phyloP scores from a whole-genome alignment of 2,329 filamentous ascomycete species.

The Neonectria punicea region DNA sequence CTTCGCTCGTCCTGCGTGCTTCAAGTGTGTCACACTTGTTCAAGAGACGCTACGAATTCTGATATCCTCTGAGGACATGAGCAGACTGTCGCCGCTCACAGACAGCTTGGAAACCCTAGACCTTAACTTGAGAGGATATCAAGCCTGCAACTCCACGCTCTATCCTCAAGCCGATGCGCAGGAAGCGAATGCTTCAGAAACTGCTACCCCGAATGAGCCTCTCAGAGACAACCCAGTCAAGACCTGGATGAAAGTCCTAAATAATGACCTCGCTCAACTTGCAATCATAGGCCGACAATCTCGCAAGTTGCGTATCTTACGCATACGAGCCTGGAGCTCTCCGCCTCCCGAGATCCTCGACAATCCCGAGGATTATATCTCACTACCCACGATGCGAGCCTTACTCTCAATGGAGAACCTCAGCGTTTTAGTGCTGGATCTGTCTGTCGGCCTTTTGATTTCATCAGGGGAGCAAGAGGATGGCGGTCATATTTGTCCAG shows the following conservation, averaged over 20 bases:
- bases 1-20: slow-evolving; percentile 27
- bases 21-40: slow-evolving; percentile 18
- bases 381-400: slow-evolving; percentile 24
- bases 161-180: slow-evolving; percentile 1
- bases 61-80: background rate
- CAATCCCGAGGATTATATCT: slow-evolving; percentile 24
- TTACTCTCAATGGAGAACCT: slow-evolving; percentile 30
- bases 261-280: slow-evolving; percentile 28
- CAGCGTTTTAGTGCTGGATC: slow-evolving; percentile 29
- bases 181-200: background rate
- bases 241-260: slow-evolving; percentile 14
- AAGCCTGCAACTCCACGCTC: background rate
- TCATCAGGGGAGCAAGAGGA: slow-evolving; percentile 5
- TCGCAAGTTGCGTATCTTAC: slow-evolving; percentile 21
- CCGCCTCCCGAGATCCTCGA: slow-evolving; percentile 4
- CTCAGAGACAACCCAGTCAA: background rate
- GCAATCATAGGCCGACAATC: slow-evolving; percentile 18
- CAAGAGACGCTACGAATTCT: slow-evolving; percentile 13
- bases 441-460: slow-evolving; percentile 13
- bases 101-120: slow-evolving; percentile 23
- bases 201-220: background rate
- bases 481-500: slow-evolving; percentile 26
- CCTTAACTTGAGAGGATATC: slow-evolving; percentile 16
- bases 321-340: slow-evolving; percentile 18
- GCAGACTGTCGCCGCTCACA: slow-evolving; percentile 6